These are phyloP conservation scores for Lithohypha guttulata DNA, from an alignment of 2,329 filamentous ascomycete genomes.

Conservation along the genomic window DNA sequence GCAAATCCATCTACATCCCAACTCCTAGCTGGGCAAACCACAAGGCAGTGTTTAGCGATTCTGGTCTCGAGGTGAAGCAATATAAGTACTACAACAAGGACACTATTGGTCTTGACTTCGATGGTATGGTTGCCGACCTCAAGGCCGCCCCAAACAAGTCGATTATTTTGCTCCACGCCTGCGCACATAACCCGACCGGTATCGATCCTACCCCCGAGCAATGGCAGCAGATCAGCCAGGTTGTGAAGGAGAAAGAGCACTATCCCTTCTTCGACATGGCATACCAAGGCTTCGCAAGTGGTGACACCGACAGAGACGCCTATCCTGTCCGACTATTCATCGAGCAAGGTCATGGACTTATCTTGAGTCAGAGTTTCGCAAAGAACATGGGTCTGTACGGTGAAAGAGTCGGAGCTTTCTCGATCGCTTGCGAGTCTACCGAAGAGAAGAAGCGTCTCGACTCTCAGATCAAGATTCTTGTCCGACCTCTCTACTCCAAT, in stretches of 20 bases:
- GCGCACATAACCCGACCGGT: slow-evolving; percentile 95
- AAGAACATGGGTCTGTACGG: slow-evolving; percentile 99
- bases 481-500: slow-evolving; percentile 96
- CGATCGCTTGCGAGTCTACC: slow-evolving; percentile 69
- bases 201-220: slow-evolving; percentile 86
- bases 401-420: slow-evolving; percentile 96
- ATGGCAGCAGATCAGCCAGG: slow-evolving; percentile 82
- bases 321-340: slow-evolving; percentile 91
- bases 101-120: slow-evolving; percentile 95
- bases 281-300: slow-evolving; percentile 95
- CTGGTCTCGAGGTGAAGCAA: slow-evolving; percentile 79
- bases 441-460: slow-evolving; percentile 94
- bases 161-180: slow-evolving; percentile 89
- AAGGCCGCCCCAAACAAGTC: slow-evolving; percentile 77
- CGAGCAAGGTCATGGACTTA: slow-evolving; percentile 78
- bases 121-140: slow-evolving; percentile 82
- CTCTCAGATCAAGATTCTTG: slow-evolving; percentile 96
- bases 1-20: slow-evolving; percentile 94
- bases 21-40: slow-evolving; percentile 98
- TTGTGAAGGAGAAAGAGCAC: slow-evolving; percentile 76
- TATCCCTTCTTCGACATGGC: slow-evolving; percentile 99
- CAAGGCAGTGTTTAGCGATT: slow-evolving; percentile 89
- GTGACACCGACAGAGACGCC: slow-evolving; percentile 83
- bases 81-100: slow-evolving; percentile 99
- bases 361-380: slow-evolving; percentile 86